These are phyloP conservation scores for Arthrobotrys pseudoclavata DNA, from an alignment of 2,329 filamentous ascomycete genomes.

Conservation along the genomic window DNA sequence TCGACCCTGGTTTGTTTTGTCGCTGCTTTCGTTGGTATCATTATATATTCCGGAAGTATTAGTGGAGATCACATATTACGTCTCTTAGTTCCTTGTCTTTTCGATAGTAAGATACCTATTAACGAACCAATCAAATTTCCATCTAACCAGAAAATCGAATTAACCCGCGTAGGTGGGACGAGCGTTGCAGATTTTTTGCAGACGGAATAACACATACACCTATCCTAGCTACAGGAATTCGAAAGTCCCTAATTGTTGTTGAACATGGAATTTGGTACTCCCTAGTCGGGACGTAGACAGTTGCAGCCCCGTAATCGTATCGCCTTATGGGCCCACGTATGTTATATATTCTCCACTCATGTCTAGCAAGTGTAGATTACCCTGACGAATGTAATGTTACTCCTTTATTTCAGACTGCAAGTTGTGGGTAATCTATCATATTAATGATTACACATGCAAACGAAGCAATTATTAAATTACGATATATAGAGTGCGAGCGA, in stretches of 20 bases:
- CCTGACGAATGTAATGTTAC: neutral
- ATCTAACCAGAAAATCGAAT: neutral
- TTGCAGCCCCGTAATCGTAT: conserved; percentile 13
- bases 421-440: neutral
- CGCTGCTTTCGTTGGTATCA: too few relatives aligned
- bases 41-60: too few relatives aligned
- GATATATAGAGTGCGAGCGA: neutral
- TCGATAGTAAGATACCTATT: neutral
- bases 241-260: neutral
- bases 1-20: too few relatives aligned
- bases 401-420: neutral
- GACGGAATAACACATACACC: conserved; percentile 5
- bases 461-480: neutral
- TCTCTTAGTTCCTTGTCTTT: too few relatives aligned
- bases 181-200: neutral
- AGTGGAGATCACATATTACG: too few relatives aligned
- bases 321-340: conserved; percentile 33
- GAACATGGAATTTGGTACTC: neutral
- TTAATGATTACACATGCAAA: neutral
- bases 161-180: conserved; percentile 15
- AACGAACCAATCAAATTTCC: neutral
- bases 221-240: neutral
- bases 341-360: conserved; percentile 10
- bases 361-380: neutral
- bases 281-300: neutral